Conservation (phyloP, 73 alveolate species). For the Symbiodinium natans region DNA sequence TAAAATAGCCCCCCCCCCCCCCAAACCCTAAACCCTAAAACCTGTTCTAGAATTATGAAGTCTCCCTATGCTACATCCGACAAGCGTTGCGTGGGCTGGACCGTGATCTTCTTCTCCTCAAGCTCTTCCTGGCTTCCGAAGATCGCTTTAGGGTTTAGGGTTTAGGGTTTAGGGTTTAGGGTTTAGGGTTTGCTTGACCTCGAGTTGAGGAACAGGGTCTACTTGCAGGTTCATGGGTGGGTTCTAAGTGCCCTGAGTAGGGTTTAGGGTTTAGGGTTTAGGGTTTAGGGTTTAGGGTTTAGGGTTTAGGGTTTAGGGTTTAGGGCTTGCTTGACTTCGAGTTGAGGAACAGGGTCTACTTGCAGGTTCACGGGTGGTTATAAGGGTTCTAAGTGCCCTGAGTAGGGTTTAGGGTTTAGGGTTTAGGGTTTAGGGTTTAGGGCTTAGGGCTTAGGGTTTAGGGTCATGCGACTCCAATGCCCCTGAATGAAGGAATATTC, state of each 20-base stretch:
- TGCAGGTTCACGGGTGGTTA: not conserved
- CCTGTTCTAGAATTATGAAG: too few species aligned
- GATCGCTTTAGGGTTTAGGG: not conserved
- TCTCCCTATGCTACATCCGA: too few species aligned
- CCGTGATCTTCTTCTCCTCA: conserved; percentile 46
- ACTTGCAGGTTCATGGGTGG: not conserved
- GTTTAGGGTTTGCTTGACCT: too few species aligned
- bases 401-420: too few species aligned
- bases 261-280: too few species aligned
- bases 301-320: not conserved
- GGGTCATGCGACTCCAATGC: not conserved
- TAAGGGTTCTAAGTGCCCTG: not conserved
- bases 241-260: not conserved
- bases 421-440: not conserved
- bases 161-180: not conserved
- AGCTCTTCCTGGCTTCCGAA: conserved; percentile 12
- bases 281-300: not conserved
- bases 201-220: not conserved
- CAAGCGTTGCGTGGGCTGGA: too few species aligned
- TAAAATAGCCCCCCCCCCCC: not conserved
- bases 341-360: not conserved
- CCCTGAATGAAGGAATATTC: too few species aligned
- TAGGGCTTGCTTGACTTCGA: too few species aligned
- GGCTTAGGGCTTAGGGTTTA: not conserved
- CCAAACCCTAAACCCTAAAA: not conserved